These are phyloP conservation scores for Suhomyces sp. DNA, from an alignment of 805 yeast species.

Conservation along the genomic window DNA sequence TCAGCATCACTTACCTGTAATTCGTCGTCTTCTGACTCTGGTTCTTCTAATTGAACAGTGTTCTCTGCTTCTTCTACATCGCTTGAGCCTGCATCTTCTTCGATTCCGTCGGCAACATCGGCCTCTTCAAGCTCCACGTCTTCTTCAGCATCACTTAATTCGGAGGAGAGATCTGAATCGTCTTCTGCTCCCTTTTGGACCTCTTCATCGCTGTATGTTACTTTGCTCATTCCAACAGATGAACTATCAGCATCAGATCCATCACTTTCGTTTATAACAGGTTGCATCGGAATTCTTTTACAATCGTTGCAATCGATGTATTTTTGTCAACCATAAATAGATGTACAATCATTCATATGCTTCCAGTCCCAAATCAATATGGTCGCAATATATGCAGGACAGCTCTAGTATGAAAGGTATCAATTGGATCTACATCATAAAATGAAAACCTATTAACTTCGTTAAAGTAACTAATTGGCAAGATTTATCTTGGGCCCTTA, in stretches of 20 bases:
- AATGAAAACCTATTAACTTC: too few species aligned
- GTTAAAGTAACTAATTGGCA: too few species aligned
- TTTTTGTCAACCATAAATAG: too few species aligned
- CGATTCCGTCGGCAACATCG: constrained; percentile 8
- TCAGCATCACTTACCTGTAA: constrained; percentile 31
- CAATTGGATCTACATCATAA: too few species aligned
- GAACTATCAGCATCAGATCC: too few species aligned
- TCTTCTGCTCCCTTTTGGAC: constrained; percentile 1
- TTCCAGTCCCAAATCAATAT: too few species aligned
- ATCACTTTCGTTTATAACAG: too few species aligned
- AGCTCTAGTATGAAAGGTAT: too few species aligned
- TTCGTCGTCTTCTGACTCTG: constrained; percentile 12
- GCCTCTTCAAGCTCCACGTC: constrained; percentile 24
- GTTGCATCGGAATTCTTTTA: too few species aligned
- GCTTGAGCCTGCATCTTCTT: constrained; percentile 1
- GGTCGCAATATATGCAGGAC: too few species aligned
- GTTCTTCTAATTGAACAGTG: constrained; percentile 1
- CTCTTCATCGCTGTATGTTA: background rate
- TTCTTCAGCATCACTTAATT: constrained; percentile 15
- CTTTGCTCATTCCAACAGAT: constrained; percentile 2
- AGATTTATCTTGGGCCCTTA: constrained; percentile 12
- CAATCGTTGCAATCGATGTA: too few species aligned
- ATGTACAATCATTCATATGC: too few species aligned
- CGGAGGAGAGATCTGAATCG: constrained; percentile 11
- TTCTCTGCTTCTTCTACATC: constrained; percentile 19